Conservation (phyloP, 768 basidiomycete genomes). For the Asterophora lycoperdoides region DNA sequence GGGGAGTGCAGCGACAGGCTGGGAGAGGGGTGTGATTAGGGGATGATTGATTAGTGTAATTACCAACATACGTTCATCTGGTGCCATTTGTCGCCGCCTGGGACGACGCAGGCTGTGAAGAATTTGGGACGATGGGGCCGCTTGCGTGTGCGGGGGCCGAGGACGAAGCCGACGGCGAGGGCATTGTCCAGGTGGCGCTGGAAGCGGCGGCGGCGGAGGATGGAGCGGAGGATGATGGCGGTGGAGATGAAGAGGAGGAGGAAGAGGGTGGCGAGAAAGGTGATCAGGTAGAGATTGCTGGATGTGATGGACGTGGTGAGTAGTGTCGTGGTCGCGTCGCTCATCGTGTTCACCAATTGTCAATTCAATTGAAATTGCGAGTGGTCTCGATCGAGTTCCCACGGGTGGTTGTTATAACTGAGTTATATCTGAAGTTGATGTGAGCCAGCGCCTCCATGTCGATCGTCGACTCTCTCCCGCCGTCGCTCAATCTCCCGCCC, state of each 20-base stretch:
- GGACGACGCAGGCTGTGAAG: constrained; percentile 40
- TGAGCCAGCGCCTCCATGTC: constrained; percentile 36
- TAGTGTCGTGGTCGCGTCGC: not conserved
- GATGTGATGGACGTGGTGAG: not conserved
- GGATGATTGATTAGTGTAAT: constrained; percentile 5
- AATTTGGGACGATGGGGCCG: constrained; percentile 45
- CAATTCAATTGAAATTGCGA: not conserved
- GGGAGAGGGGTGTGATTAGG: constrained; percentile 4
- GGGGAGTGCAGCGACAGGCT: constrained; percentile 38
- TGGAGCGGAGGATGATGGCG: constrained; percentile 61
- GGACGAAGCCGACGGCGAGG: constrained; percentile 44
- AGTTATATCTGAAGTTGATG: no score
- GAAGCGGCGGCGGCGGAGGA: constrained; percentile 55
- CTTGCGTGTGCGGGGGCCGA: constrained; percentile 37
- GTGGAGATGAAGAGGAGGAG: constrained; percentile 62
- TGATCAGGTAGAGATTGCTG: constrained; percentile 40
- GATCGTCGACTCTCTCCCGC: constrained; percentile 41
- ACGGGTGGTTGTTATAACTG: no score
- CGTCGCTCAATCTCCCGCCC: constrained; percentile 68
- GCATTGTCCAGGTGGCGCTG: constrained; percentile 50
- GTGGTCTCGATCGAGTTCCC: no score
- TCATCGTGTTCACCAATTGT: no score
- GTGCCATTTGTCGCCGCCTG: constrained; percentile 38
- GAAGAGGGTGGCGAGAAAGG: constrained; percentile 69
- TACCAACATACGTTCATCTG: constrained; percentile 41